Conservation (phyloP, 305 asterid genomes). For the Solanum aculeatissimum region DNA sequence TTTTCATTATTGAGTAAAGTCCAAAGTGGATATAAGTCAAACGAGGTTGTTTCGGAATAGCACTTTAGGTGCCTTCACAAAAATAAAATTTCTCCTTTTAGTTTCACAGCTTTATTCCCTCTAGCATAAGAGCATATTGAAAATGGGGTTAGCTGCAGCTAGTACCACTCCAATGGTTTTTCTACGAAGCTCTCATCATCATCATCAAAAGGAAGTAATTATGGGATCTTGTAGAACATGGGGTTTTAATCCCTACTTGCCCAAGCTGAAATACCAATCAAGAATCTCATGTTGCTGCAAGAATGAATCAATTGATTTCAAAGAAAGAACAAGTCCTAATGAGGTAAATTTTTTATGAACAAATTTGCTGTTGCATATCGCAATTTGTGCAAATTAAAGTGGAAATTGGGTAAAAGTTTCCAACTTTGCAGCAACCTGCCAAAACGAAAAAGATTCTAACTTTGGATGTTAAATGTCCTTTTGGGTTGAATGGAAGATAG, state of each 20-base stretch:
- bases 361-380: not conserved
- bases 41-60: no score
- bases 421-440: not conserved
- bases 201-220: not conserved
- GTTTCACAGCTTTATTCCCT: not conserved
- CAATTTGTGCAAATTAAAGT: not conserved
- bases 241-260: constrained; percentile 11
- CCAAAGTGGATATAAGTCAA: no score
- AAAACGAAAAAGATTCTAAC: not conserved
- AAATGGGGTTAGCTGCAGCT: constrained; percentile 29
- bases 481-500: not conserved
- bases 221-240: not conserved
- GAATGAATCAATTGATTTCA: constrained; percentile 32
- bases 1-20: no score
- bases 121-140: not conserved
- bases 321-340: constrained; percentile 63
- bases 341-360: constrained; percentile 28
- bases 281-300: constrained; percentile 27
- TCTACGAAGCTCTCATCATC: not conserved
- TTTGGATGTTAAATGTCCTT: not conserved
- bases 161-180: constrained; percentile 18
- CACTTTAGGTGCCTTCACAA: no score
- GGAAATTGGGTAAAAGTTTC: not conserved
- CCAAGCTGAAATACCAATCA: constrained; percentile 16
- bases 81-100: no score